These are phyloP conservation scores for Podaxis sp. DNA, from an alignment of 768 basidiomycete genomes.

Conservation along the genomic window DNA sequence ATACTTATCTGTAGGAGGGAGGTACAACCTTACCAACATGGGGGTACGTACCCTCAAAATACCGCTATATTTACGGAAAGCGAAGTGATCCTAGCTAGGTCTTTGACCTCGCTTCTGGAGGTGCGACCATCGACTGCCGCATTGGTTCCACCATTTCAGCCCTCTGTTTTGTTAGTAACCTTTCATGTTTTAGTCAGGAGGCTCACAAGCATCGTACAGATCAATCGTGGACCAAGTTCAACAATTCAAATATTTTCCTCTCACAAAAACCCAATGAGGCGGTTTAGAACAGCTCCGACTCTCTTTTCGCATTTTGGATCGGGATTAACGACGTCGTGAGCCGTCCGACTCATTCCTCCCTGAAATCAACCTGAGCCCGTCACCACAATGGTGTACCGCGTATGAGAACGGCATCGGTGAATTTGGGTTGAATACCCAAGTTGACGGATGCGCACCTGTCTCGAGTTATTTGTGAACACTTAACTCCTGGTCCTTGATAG, in stretches of 20 bases:
- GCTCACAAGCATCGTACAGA: constrained; percentile 16
- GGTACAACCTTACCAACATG: constrained; percentile 52
- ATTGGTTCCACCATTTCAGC: constrained; percentile 44
- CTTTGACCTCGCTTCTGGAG: constrained; percentile 52
- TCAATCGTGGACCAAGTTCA: constrained; percentile 56
- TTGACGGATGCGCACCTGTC: constrained; percentile 54
- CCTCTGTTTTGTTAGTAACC: constrained; percentile 36
- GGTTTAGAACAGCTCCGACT: no score
- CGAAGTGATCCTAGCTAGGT: constrained; percentile 24
- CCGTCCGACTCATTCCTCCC: background rate
- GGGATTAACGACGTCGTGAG: no score
- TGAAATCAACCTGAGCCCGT: background rate
- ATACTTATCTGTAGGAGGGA: constrained; percentile 32
- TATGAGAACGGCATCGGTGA: constrained; percentile 50
- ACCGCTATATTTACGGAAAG: background rate
- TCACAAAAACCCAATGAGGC: constrained; percentile 40
- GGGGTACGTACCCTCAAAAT: constrained; percentile 28
- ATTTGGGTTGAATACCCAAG: constrained; percentile 46
- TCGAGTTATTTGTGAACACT: constrained; percentile 57
- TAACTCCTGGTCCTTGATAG: background rate
- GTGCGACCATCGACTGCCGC: constrained; percentile 53
- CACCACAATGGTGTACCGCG: constrained; percentile 48
- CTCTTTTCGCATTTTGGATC: constrained; percentile 49
- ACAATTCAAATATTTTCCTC: constrained; percentile 41
- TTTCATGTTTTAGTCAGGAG: background rate